phyloP scores from a whole-genome alignment of 495 filamentous ascomycete species.

The Gamarada debralockiae region DNA sequence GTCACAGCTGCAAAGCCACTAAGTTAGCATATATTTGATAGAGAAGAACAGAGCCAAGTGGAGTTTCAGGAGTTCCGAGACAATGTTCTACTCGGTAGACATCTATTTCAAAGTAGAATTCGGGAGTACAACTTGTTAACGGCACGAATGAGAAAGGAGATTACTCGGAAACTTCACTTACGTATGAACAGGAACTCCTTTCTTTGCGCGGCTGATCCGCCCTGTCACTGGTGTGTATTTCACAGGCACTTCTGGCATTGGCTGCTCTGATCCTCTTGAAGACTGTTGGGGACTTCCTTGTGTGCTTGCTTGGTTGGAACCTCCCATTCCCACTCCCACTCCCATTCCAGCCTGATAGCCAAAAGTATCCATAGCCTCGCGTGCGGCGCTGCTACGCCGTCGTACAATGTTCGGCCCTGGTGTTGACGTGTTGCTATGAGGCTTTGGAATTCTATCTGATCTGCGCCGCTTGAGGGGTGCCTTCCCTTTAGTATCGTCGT shows the following conservation, averaged over 20 bases:
- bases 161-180: no score
- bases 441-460: constrained; percentile 19
- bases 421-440: neutral
- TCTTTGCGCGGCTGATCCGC: constrained; percentile 78
- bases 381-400: constrained; percentile 12
- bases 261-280: constrained; percentile 16
- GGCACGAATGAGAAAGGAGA: no score
- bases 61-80: no score
- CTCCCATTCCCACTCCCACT: neutral
- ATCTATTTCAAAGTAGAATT: no score
- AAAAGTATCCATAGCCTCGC: constrained; percentile 18
- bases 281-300: constrained; percentile 18
- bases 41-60: no score
- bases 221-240: constrained; percentile 68
- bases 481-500: constrained; percentile 10
- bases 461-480: constrained; percentile 18
- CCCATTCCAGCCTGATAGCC: constrained; percentile 3
- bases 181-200: constrained; percentile 76
- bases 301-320: constrained; percentile 10
- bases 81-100: no score
- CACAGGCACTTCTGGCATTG: constrained; percentile 35
- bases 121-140: no score
- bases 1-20: no score
- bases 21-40: no score
- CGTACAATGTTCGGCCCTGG: constrained; percentile 1